Evolutionary conservation across 768 basidiomycete genomes (phyloP), one percentile per base, ranked within the genome.

Genomic region (Hericium alpestre): DNA sequence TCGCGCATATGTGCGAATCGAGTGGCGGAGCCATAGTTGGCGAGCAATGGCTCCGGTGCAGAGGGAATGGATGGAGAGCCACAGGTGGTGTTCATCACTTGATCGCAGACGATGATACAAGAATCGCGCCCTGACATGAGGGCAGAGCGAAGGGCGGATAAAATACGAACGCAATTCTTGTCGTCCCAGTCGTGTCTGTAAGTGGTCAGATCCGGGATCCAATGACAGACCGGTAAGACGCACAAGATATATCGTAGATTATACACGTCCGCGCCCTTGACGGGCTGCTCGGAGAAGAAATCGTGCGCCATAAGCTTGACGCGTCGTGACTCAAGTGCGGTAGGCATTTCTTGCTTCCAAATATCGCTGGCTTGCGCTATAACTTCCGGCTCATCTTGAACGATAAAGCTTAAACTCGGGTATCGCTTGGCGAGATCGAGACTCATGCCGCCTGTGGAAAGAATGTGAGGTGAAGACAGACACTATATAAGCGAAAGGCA

Each of bases 21-120:
- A 32, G 38, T 40, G 3, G 53, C 58, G 7, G 6, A 20, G 3
- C 58, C 61, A 32, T 62, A 62, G 49, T 62, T 62, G 20, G 43
- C 43, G 5, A 7, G 43, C n/a, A 46, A 20, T n/a, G 43, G 43
- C 2, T n/a, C 43, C 2, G 43, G 43, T 46, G 43, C 43, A 3
- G 43, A 46, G 6, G 43, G 10, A 10, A 46, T 46, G n/a, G 43
- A 46, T 11, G 18, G 16, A 3, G 43, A 46, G n/a, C 43, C 43
- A 5, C 43, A 46, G 18, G 43, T 46, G 5, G 43, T 46, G 18
- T 46, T 46, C 43, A 46, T 46, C 8, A 46, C 43, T 20, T 46
- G 43, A 46, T 46, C 43, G 43, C 43, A 46, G 13, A 46, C 5
- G 8, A 46, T 1, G 20, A 46, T 46, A 1, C 43, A n/a, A 46